Conservation (phyloP, 352 stramenopile species). For the Stephanocyclus meneghinianus region DNA sequence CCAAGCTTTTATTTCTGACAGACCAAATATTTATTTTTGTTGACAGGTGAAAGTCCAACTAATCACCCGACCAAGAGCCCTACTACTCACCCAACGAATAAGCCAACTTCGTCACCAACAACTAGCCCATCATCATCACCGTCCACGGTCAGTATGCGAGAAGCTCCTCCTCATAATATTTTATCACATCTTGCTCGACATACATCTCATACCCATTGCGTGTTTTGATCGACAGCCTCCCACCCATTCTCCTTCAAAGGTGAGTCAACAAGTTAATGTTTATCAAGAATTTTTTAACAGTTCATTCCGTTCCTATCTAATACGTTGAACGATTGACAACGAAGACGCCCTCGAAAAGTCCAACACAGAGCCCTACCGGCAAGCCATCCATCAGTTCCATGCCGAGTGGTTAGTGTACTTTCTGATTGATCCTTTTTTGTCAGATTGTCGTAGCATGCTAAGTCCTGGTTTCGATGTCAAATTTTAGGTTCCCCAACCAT, state of each 20-base stretch:
- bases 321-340: too few relatives aligned
- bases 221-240: neutral
- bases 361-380: neutral
- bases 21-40: neutral
- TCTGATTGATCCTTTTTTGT: too few relatives aligned
- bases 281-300: too few relatives aligned
- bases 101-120: neutral
- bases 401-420: neutral
- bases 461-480: too few relatives aligned
- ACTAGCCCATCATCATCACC: neutral
- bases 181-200: neutral
- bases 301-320: too few relatives aligned
- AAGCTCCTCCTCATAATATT: neutral
- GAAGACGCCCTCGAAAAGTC: neutral
- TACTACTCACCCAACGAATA: neutral
- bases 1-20: neutral
- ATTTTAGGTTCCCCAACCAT: neutral
- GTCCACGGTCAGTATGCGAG: neutral
- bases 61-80: conserved; percentile 10
- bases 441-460: too few relatives aligned
- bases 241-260: too few relatives aligned
- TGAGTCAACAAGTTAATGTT: too few relatives aligned
- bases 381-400: neutral
- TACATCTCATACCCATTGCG: neutral
- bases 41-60: conserved; percentile 15